phyloP scores from a whole-genome alignment of 2,329 filamentous ascomycete species.

The Arthrobotrys iridis region DNA sequence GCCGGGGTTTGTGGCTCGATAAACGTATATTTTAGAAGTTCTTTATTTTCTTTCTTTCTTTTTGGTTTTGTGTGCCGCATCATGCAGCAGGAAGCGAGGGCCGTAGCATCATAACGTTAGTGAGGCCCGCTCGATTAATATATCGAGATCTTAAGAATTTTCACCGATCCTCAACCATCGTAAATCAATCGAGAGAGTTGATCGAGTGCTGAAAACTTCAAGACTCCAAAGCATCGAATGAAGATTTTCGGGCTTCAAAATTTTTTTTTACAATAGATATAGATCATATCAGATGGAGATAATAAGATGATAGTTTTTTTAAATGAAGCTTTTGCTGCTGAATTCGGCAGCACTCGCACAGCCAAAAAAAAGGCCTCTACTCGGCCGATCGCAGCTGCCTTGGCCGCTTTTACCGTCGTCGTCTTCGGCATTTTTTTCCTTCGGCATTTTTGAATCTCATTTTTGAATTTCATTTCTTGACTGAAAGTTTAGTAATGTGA shows the following conservation, averaged over 20 bases:
- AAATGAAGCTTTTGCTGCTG: background rate
- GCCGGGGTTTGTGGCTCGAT: too few species aligned
- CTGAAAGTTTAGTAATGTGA: too few species aligned
- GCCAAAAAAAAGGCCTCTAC: background rate
- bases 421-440: conserved; percentile 33
- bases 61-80: background rate
- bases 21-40: background rate
- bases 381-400: background rate
- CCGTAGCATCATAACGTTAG: conserved; percentile 8
- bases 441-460: background rate
- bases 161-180: too few species aligned
- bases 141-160: too few species aligned
- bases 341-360: background rate
- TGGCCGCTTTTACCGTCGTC: background rate
- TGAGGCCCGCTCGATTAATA: conserved; percentile 1
- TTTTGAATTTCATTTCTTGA: too few species aligned
- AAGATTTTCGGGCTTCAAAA: too few species aligned
- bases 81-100: background rate
- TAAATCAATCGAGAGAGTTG: too few species aligned
- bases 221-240: too few species aligned
- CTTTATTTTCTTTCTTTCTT: background rate
- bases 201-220: too few species aligned
- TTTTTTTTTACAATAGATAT: too few species aligned
- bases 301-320: too few species aligned
- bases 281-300: background rate